These are phyloP conservation scores for Blastobotrys robertii DNA, from an alignment of 805 yeast species.

Conservation along the genomic window DNA sequence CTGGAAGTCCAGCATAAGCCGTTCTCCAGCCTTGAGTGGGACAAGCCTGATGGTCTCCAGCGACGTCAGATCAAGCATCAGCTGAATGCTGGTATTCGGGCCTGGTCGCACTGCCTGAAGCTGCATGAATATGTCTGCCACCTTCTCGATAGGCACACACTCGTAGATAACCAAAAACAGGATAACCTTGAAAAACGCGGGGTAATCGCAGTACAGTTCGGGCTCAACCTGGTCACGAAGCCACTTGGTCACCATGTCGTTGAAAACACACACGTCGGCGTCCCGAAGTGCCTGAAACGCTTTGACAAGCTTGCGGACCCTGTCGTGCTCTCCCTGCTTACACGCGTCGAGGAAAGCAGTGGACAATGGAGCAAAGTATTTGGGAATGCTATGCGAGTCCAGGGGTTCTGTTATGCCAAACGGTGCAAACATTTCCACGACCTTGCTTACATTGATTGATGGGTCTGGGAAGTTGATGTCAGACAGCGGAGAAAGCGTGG, in stretches of 20 bases:
- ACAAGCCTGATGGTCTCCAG: constrained; percentile 5
- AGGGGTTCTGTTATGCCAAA: constrained; percentile 3
- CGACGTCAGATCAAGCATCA: constrained; percentile 15
- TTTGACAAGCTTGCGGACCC: constrained; percentile 10
- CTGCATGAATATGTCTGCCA: constrained; percentile 27
- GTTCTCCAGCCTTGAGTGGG: constrained; percentile 12
- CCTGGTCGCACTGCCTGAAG: constrained; percentile 12
- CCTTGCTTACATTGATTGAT: background rate
- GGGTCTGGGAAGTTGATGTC: constrained; percentile 9
- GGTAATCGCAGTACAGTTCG: constrained; percentile 14
- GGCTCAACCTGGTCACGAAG: constrained; percentile 24
- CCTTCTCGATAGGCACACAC: constrained; percentile 27
- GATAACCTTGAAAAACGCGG: constrained; percentile 30
- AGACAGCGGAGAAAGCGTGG: constrained; percentile 21
- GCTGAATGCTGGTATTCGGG: constrained; percentile 10
- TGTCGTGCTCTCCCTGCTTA: constrained; percentile 5
- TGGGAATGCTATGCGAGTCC: constrained; percentile 6
- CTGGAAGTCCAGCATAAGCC: constrained; percentile 15
- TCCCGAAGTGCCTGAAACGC: constrained; percentile 17
- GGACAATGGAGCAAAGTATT: constrained; percentile 8
- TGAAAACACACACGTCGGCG: constrained; percentile 13
- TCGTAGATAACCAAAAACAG: constrained; percentile 31
- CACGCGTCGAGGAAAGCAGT: constrained; percentile 11
- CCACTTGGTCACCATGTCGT: constrained; percentile 18
- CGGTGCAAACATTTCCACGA: no score